Percentiles rank a stretch among this genome's conserved stretches.
phyloP scores from a whole-genome alignment of 2,329 filamentous ascomycete genomes.

The Pseudogymnoascus sp. region DNA sequence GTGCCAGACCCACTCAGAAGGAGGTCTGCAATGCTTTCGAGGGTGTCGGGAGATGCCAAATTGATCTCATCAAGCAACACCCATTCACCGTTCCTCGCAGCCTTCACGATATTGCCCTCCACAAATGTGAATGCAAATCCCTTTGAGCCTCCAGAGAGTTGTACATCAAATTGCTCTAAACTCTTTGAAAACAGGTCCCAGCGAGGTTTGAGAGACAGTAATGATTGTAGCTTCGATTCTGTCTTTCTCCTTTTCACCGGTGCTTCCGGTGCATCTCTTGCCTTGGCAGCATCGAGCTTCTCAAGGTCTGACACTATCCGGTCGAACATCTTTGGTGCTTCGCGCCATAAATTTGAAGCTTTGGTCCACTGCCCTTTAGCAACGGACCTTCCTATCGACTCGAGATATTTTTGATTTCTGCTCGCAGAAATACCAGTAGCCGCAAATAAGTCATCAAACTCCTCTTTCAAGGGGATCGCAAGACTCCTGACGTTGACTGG shows the following conservation, averaged over 20 bases:
- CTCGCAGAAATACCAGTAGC: conserved; percentile 76
- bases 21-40: conserved; percentile 88
- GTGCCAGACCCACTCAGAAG: conserved; percentile 64
- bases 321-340: conserved; percentile 81
- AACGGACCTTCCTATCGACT: conserved; percentile 70
- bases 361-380: conserved; percentile 81
- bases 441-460: conserved; percentile 84
- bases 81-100: conserved; percentile 94
- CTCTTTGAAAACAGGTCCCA: conserved; percentile 76
- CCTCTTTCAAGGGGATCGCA: conserved; percentile 82
- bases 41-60: conserved; percentile 83
- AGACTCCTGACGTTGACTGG: conserved; percentile 85
- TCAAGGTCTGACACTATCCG: conserved; percentile 54
- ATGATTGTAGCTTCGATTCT: conserved; percentile 57
- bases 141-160: conserved; percentile 64
- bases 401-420: conserved; percentile 81
- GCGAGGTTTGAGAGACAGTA: conserved; percentile 50
- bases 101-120: conserved; percentile 92
- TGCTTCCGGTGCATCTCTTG: conserved; percentile 45
- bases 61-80: conserved; percentile 97
- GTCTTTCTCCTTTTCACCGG: conserved; percentile 62
- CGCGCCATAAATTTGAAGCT: conserved; percentile 77
- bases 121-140: conserved; percentile 91
- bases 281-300: conserved; percentile 33
- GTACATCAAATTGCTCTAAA: conserved; percentile 70